Evolutionary conservation across 1,284 basidiomycete species (phyloP).

Genomic region (Boletus subluridellus): DNA sequence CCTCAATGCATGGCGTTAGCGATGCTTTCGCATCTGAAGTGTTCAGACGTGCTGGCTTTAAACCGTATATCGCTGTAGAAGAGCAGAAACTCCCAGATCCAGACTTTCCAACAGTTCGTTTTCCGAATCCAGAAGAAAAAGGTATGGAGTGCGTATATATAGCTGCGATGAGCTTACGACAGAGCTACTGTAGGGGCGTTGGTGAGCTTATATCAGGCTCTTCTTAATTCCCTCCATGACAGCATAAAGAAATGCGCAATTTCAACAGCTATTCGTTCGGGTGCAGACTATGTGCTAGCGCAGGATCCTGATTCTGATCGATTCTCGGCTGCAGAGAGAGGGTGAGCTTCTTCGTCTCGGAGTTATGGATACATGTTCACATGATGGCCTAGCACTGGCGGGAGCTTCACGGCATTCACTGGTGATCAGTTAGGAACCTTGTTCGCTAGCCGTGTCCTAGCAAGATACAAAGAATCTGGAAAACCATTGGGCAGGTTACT

Average conservation of each 20-base stretch:
- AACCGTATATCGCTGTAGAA: conserved; percentile 55
- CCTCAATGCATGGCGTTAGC: conserved; percentile 85
- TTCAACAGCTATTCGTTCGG: conserved; percentile 49
- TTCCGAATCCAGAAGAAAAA: conserved; percentile 87
- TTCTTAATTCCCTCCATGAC: conserved; percentile 5
- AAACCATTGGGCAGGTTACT: conserved; percentile 47
- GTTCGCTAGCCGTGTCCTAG: conserved; percentile 62
- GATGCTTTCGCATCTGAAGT: conserved; percentile 57
- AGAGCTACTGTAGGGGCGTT: conserved; percentile 45
- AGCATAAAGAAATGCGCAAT: conserved; percentile 63
- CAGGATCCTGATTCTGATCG: conserved; percentile 86
- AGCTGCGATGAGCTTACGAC: conserved; percentile 9
- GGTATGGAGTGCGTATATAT: conserved; percentile 40
- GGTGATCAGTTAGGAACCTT: conserved; percentile 81
- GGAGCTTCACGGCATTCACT: conserved; percentile 70
- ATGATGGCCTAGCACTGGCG: conserved; percentile 41
- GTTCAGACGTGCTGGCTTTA: conserved; percentile 58
- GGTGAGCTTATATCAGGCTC: conserved; percentile 35
- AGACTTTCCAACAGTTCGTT: conserved; percentile 76
- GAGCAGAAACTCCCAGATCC: conserved; percentile 73
- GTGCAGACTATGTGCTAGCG: conserved; percentile 65
- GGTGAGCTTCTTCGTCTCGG: conserved; percentile 37
- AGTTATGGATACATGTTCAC: neutral
- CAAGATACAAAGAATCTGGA: conserved; percentile 56
- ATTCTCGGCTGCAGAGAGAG: conserved; percentile 75